Conservation (phyloP, 164 flowering plant species). For the Liquidambar formosana region DNA sequence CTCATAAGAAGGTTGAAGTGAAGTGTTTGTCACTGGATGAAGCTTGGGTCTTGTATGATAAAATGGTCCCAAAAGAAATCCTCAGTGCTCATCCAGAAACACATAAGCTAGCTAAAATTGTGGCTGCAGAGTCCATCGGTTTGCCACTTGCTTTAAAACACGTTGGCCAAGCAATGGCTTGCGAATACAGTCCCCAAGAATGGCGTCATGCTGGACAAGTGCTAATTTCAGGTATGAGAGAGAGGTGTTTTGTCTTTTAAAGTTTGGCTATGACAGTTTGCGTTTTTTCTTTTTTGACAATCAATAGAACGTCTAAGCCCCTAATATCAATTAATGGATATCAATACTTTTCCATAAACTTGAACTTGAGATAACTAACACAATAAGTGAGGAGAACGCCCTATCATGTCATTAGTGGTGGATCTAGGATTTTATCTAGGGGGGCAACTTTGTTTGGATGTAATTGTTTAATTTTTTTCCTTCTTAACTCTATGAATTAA, state of each 20-base stretch:
- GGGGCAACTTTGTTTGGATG: no score
- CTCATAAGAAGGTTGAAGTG: slow-evolving; percentile 8
- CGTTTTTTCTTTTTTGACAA: no score
- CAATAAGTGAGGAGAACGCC: no score
- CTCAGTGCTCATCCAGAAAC: slow-evolving; percentile 12
- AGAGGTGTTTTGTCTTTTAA: background rate
- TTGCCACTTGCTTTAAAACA: slow-evolving; percentile 19
- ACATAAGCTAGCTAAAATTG: background rate
- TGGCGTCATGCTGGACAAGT: background rate
- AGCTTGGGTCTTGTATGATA: slow-evolving; percentile 16
- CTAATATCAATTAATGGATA: no score
- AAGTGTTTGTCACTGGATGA: slow-evolving; percentile 1
- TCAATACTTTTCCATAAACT: no score
- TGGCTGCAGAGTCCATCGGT: slow-evolving; percentile 15
- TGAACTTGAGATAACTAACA: no score
- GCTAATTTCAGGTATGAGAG: background rate
- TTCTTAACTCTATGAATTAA: no score
- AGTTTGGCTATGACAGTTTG: background rate
- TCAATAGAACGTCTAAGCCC: no score
- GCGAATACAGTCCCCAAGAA: slow-evolving; percentile 6
- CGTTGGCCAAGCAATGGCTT: slow-evolving; percentile 14
- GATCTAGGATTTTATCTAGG: no score
- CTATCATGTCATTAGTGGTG: no score
- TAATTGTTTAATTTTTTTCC: no score
- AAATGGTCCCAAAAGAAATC: slow-evolving; percentile 14